These are phyloP conservation scores for Schizosaccharomyces lindneri DNA, from an alignment of 805 yeast genomes.

Conservation along the genomic window DNA sequence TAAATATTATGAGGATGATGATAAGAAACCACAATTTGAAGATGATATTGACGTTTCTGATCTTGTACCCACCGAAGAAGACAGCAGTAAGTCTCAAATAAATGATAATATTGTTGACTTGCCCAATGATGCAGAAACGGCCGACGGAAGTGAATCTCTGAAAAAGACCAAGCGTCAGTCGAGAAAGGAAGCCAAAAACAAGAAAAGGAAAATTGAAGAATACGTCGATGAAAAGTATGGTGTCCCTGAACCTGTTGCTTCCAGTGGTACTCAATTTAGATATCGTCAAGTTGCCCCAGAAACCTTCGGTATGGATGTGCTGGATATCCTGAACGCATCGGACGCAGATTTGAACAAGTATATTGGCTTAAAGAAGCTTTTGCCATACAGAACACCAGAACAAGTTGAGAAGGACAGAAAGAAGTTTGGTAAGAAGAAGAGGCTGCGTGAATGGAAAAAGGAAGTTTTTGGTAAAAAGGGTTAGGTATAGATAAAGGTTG, in stretches of 20 bases:
- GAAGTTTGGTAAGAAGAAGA: constrained; percentile 57
- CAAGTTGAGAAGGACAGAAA: constrained; percentile 51
- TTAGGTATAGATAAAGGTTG: too few relatives aligned
- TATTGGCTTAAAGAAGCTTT: constrained; percentile 75
- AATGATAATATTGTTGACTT: neutral
- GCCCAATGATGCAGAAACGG: neutral
- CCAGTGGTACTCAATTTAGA: constrained; percentile 25
- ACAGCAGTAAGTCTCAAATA: neutral
- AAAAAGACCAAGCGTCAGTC: constrained; percentile 18
- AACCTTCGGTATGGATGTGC: constrained; percentile 55
- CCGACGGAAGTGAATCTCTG: neutral
- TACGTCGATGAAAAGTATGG: constrained; percentile 53
- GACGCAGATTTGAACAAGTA: constrained; percentile 64
- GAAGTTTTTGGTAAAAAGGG: constrained; percentile 32
- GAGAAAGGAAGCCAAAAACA: constrained; percentile 35
- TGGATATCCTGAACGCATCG: constrained; percentile 77
- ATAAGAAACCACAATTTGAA: constrained; percentile 37
- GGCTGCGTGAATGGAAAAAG: constrained; percentile 75
- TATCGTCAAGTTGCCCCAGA: constrained; percentile 94
- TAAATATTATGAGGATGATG: constrained; percentile 37
- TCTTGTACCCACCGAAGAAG: constrained; percentile 14
- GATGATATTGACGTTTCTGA: constrained; percentile 29
- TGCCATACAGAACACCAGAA: constrained; percentile 69
- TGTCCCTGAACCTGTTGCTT: constrained; percentile 23
- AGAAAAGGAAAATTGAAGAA: constrained; percentile 46